Conservation (phyloP, 306 rosid species). For the Arachis stenosperma region DNA sequence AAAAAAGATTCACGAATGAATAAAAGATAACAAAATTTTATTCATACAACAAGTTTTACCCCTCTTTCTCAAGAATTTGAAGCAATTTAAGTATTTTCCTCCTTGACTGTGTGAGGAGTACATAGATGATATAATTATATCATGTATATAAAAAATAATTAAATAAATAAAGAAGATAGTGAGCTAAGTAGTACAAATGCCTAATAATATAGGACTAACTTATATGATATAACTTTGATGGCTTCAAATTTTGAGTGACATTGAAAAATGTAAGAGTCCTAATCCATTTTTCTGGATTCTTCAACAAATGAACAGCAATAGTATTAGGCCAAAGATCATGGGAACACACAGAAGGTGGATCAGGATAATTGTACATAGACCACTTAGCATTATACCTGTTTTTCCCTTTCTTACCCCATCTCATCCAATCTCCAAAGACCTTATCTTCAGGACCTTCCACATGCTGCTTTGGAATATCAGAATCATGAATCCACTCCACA, state of each 20-base stretch:
- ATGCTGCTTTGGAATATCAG: constrained; percentile 74
- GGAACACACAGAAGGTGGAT: constrained; percentile 71
- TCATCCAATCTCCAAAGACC: constrained; percentile 81
- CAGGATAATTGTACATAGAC: constrained; percentile 93
- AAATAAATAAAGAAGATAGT: neutral
- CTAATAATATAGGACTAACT: constrained; percentile 35
- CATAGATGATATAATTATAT: no score
- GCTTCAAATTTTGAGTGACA: constrained; percentile 60
- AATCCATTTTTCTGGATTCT: constrained; percentile 88
- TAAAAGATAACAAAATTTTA: no score
- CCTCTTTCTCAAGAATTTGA: no score
- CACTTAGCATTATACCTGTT: constrained; percentile 90
- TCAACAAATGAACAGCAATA: constrained; percentile 90
- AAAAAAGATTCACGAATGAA: no score
- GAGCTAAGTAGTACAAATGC: neutral
- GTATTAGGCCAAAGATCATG: constrained; percentile 87
- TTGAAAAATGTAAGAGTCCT: constrained; percentile 69
- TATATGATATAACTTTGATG: constrained; percentile 81
- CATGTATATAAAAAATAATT: no score
- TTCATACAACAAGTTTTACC: no score
- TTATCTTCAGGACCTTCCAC: constrained; percentile 88
- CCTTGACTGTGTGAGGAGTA: no score
- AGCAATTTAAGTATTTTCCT: no score
- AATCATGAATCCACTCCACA: constrained; percentile 78
- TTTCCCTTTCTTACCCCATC: constrained; percentile 57